Percentiles rank a stretch among this genome's conserved stretches.
Evolutionary conservation across 2,329 filamentous ascomycete species (phyloP).

Genomic region (Aureobasidium namibiae): DNA sequence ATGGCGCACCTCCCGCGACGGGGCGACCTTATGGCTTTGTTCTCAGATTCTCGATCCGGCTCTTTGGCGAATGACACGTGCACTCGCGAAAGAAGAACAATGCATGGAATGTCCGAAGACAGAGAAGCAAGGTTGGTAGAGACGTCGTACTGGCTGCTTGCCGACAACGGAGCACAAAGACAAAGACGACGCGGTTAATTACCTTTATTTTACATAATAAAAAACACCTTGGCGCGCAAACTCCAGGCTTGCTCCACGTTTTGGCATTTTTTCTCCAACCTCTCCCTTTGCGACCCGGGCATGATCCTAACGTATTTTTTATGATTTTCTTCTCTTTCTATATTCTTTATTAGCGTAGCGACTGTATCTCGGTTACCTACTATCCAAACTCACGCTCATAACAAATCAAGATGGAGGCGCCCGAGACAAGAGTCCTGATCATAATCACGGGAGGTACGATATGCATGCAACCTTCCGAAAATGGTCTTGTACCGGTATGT

Average conservation of each 20-base stretch:
- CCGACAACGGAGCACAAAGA: not conserved
- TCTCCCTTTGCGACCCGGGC: not conserved
- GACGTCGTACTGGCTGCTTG: not conserved
- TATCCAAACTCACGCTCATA: not conserved
- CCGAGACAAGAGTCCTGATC: constrained; percentile 75
- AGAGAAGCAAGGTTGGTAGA: not conserved
- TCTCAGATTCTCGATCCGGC: not conserved
- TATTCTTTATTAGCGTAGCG: not conserved
- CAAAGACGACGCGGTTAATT: not conserved
- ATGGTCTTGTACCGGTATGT: constrained; percentile 68
- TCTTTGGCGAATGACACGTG: not conserved
- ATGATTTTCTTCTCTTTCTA: not conserved
- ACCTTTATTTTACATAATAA: not conserved
- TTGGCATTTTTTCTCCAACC: constrained; percentile 7
- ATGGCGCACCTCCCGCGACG: not conserved
- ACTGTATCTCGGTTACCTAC: not conserved
- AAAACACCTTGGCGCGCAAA: not conserved
- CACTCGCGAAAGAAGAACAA: not conserved
- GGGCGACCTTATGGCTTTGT: not conserved
- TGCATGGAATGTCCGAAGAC: not conserved
- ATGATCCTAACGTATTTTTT: not conserved
- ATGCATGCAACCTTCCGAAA: constrained; percentile 76
- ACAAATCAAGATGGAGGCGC: constrained; percentile 22
- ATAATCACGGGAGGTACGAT: constrained; percentile 87
- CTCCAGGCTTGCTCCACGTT: constrained; percentile 9